phyloP scores from a whole-genome alignment of 78 protist genomes.

The Anaeramoeba flamelloides region DNA sequence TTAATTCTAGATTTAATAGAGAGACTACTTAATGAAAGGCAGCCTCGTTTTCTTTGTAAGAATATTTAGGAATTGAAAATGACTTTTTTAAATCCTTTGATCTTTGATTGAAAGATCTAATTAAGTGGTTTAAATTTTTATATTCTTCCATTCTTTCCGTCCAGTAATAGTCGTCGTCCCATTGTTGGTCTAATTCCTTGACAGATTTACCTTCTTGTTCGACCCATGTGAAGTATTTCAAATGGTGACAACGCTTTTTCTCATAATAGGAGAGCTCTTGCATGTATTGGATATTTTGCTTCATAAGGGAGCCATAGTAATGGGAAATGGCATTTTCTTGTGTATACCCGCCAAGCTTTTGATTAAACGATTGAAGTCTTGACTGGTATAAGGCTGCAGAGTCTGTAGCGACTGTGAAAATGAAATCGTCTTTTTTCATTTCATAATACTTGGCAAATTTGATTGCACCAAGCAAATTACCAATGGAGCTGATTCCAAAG shows the following conservation, averaged over 20 bases:
- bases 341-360: slow-evolving; percentile 16
- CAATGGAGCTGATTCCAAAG: slow-evolving; percentile 25
- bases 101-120: no score
- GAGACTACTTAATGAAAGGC: no score
- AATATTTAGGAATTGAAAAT: no score
- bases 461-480: slow-evolving; percentile 31
- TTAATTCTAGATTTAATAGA: no score
- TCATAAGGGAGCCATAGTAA: background rate
- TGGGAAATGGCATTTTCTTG: background rate
- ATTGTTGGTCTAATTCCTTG: slow-evolving; percentile 24
- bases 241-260: slow-evolving; percentile 18
- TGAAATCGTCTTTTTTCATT: slow-evolving; percentile 17
- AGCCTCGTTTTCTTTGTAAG: no score
- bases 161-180: slow-evolving; percentile 23
- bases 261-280: slow-evolving; percentile 13
- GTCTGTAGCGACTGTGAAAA: slow-evolving; percentile 39
- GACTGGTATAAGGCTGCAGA: slow-evolving; percentile 24
- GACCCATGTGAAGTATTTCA: slow-evolving; percentile 36
- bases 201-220: slow-evolving; percentile 23
- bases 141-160: no score
- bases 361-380: slow-evolving; percentile 9
- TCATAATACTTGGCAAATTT: slow-evolving; percentile 31
- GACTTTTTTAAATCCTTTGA: no score
- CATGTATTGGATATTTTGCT: slow-evolving; percentile 1
- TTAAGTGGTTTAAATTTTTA: no score